Conservation (phyloP, 2,329 filamentous ascomycete genomes). For the Rhinocladiella similis region DNA sequence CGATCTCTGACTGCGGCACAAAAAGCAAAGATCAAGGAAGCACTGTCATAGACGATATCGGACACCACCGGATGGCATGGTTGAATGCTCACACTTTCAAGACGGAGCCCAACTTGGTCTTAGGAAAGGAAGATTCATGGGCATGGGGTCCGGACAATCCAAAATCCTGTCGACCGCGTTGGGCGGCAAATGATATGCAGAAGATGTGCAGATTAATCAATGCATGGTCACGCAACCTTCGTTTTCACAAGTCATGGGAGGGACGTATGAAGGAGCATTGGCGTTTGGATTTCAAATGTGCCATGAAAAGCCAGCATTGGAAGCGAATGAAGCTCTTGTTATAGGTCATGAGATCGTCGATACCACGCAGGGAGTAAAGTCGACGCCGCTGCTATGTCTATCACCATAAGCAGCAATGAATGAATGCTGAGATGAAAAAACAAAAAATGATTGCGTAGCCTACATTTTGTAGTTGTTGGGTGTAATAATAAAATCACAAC, state of each 20-base stretch:
- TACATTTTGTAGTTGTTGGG: slow-evolving; percentile 1
- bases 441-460: not conserved
- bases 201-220: not conserved
- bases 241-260: not conserved
- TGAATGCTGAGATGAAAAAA: slow-evolving; percentile 6
- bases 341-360: not conserved
- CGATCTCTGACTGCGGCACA: slow-evolving; percentile 72
- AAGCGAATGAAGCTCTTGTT: not conserved
- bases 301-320: not conserved
- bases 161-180: no score
- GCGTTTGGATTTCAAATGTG: not conserved
- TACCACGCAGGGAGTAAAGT: not conserved
- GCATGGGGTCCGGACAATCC: no score
- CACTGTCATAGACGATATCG: slow-evolving; percentile 50
- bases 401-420: slow-evolving; percentile 1
- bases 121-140: not conserved
- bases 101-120: no score
- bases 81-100: not conserved
- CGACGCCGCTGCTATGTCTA: not conserved
- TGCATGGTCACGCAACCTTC: not conserved
- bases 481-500: no score
- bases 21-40: slow-evolving; percentile 77
- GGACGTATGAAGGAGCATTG: not conserved
- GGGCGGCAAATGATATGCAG: not conserved
- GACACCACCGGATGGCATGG: not conserved